These are phyloP conservation scores for Dictyostelium brefeldianum DNA, from an alignment of 78 protist genomes.

Conservation along the genomic window DNA sequence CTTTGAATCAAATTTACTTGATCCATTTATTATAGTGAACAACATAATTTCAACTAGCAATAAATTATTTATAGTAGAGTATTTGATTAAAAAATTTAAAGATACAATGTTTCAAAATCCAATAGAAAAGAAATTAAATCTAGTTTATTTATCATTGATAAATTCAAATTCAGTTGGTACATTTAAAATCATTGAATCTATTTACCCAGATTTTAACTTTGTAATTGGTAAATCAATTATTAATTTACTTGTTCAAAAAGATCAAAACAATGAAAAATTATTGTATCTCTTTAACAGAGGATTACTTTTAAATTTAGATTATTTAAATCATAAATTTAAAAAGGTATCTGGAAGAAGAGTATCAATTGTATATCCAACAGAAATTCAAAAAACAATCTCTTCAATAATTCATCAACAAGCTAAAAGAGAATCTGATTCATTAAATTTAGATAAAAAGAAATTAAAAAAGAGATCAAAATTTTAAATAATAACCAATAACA, in stretches of 20 bases:
- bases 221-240: neutral
- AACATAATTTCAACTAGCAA: neutral
- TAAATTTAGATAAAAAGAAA: slow-evolving; percentile 6
- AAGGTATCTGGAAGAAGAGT: neutral
- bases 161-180: neutral
- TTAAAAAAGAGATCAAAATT: slow-evolving; percentile 1
- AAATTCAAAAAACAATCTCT: neutral
- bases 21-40: neutral
- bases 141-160: neutral
- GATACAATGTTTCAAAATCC: neutral
- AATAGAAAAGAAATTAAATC: slow-evolving; percentile 9
- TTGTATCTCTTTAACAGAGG: neutral
- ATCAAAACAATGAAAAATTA: slow-evolving; percentile 2
- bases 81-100: neutral
- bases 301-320: neutral
- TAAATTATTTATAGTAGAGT: neutral
- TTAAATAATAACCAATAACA: neutral
- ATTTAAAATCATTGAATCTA: neutral
- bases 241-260: neutral
- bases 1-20: neutral
- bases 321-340: slow-evolving; percentile 12
- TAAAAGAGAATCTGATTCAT: neutral
- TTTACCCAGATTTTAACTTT: neutral
- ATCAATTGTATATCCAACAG: neutral
- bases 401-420: neutral